Base-by-base conservation (phyloP, 306 rosid genomes). In the Sicyos edulis region DNA sequence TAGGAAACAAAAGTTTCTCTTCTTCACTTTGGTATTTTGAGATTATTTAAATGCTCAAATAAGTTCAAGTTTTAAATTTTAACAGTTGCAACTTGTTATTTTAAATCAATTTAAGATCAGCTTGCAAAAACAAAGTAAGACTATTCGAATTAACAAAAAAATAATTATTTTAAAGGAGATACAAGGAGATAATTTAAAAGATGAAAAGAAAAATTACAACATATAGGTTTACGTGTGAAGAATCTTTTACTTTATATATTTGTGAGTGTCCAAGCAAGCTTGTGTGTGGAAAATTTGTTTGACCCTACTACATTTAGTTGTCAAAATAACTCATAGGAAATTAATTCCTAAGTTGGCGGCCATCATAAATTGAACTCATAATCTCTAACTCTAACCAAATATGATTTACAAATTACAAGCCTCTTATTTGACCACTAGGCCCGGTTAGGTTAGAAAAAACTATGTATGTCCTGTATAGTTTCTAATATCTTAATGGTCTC, bases 181-280 rank as follows among this genome's bases (percentile, higher is more conserved):
- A 37, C 14, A 37, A 16, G 70, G 14, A 4, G 70, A 10, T 22
- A 1, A 5, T 63, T 63, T 34, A 16, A n/a, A 63, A 34, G 40
- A 40, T 45, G 37, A 61, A 61, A 44, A 63, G 29, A 37, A n/a
- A 63, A 63, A 32, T 14, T 19, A 62, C 68, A 34, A 62, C 22
- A 62, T 0, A 37, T 42, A 7, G 47, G 47, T 42, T 42, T 42
- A 8, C 2, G 47, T 8, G 47, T 9, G 47, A 42, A 42, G 12
- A 42, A 42, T 42, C 47, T 42, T 42, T 42, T 7, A 6, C 47
- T 42, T 7, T 8, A 8, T 42, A 42, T 42, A 42, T 42, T 42
- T 9, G 11, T 5, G 8, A 37, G 44, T 42, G 11, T 42, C 2
- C 2, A 42, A 2, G 47, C 47, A 8, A 42, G 11, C 12, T 1